phyloP scores from a whole-genome alignment of 169 alveolate species.

The Eimeria brunetti region DNA sequence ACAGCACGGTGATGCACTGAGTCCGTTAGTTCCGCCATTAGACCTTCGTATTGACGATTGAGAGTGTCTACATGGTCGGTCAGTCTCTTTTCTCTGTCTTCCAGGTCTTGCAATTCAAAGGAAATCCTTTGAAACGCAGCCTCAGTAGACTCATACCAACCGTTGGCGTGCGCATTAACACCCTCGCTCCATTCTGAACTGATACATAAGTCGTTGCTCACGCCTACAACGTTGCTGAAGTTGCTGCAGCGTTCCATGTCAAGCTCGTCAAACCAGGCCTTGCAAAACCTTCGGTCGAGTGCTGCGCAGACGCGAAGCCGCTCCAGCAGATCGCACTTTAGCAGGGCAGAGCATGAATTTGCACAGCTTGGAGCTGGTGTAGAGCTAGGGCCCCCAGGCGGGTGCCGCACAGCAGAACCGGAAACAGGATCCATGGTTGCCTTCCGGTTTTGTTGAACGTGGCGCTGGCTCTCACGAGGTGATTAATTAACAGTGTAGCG shows the following conservation, averaged over 20 bases:
- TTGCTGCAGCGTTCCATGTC: conserved; percentile 37
- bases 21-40: background rate
- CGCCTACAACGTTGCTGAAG: conserved; percentile 6
- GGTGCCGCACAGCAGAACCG: background rate
- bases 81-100: background rate
- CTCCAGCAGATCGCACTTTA: background rate
- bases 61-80: background rate
- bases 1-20: background rate
- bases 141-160: background rate
- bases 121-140: background rate
- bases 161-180: too few species aligned
- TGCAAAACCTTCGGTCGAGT: background rate
- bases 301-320: conserved; percentile 13
- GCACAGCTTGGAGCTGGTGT: background rate
- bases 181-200: background rate
- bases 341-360: background rate
- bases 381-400: background rate
- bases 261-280: conserved; percentile 13
- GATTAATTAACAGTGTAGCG: background rate
- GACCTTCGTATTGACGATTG: background rate
- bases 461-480: background rate
- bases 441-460: background rate
- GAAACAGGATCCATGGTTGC: background rate
- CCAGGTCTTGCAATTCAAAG: background rate
- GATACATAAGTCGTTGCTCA: background rate